Evolutionary conservation across 305 asterid species (phyloP), one percentile per base, ranked within the genome.

Genomic region (Fraxinus platypoda): DNA sequence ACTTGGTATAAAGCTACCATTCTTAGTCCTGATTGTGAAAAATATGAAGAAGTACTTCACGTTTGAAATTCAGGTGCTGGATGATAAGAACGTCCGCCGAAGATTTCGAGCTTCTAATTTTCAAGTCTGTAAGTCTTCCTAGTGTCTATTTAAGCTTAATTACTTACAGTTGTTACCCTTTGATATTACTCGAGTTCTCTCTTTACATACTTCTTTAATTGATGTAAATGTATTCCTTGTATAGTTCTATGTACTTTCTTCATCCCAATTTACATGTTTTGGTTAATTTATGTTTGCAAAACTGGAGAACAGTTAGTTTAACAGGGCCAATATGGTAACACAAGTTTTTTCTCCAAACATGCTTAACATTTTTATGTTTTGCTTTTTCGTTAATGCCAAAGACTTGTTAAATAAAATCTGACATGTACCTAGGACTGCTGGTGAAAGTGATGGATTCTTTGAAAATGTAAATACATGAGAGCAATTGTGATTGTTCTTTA

Each of bases 61-160:
- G 0, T 94, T 95, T 82, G 99, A 95, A 91, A 93, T 95, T 81
- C 99, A 95, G 87, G 96, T 95, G 91, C 93, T 95, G 92, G 99
- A 95, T 89, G 99, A 95, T 86, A 95, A 95, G 88, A 95, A 94
- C 79, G 99, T 95, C 86, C 93, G 99, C 80, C 85, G 99, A 83
- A 85, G 99, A 78, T 95, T 95, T 76, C 97, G 99, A 78, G 97
- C 99, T 88, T 95, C 99, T 88, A 95, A 94, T 87, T 94, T 87
- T 93, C 98, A 95, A 93, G 98, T 95, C 92, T 90, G 99, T 94
- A 93, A 94, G 97, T 93, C 88, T 81, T 77, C 79, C 94, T 83
- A 33, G 80, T 33, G 52, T 87, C 68, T 80, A 34, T 83, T 79
- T 84, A 81, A 74, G 70, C 13, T 75, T 79, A 59, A 74, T 75